Percentiles rank a stretch among this genome's conserved stretches.
phyloP scores from a whole-genome alignment of 2,329 filamentous ascomycete genomes.

The Cordyceps cateniannulata region DNA sequence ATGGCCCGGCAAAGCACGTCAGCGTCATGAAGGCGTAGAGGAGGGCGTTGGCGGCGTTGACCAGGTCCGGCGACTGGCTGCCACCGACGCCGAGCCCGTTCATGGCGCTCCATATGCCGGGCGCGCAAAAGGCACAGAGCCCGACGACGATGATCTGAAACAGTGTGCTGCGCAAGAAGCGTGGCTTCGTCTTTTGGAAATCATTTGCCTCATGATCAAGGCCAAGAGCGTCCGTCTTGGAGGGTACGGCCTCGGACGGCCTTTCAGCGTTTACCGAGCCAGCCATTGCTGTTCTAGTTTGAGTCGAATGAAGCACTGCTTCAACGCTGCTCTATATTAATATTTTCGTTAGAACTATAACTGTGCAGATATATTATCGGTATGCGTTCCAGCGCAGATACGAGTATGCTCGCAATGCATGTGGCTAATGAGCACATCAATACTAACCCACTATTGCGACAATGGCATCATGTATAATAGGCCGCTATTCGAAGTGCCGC shows the following conservation, averaged over 20 bases:
- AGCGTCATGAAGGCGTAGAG: conserved; percentile 39
- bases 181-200: too few relatives aligned
- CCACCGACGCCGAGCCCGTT: conserved; percentile 33
- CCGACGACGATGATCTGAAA: conserved; percentile 34
- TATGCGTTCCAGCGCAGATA: conserved; percentile 20
- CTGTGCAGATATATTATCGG: too few relatives aligned
- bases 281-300: too few relatives aligned
- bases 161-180: too few relatives aligned
- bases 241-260: too few relatives aligned
- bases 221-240: too few relatives aligned
- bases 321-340: too few relatives aligned
- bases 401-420: neutral
- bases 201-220: too few relatives aligned
- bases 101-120: conserved; percentile 37
- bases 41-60: conserved; percentile 39
- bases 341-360: too few relatives aligned
- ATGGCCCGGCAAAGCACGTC: conserved; percentile 27
- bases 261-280: too few relatives aligned
- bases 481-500: neutral
- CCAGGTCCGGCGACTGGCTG: conserved; percentile 32
- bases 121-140: conserved; percentile 33
- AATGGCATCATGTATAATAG: neutral
- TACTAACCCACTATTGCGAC: neutral
- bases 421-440: neutral
- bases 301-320: too few relatives aligned